These are phyloP conservation scores for Didymella arachidicola DNA, from an alignment of 2,329 filamentous ascomycete genomes.

Conservation along the genomic window DNA sequence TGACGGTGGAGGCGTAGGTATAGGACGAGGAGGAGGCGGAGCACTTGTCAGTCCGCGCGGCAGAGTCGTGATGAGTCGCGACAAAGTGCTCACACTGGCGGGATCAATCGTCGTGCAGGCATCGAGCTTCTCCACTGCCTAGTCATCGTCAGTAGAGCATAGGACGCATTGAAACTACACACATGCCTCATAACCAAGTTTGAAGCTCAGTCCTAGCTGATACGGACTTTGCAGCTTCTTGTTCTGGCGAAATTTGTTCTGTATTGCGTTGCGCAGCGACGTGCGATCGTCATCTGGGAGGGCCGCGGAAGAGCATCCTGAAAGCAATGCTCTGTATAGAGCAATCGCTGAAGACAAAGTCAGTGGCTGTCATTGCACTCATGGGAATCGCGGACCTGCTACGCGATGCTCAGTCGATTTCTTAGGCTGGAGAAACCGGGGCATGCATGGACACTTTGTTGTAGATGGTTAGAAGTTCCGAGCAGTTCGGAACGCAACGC, in stretches of 20 bases:
- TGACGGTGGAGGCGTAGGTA: constrained; percentile 19
- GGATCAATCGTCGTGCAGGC: constrained; percentile 46
- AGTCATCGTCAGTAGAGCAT: constrained; percentile 20
- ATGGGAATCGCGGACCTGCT: constrained; percentile 53
- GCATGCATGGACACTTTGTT: constrained; percentile 52
- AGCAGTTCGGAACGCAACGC: constrained; percentile 17
- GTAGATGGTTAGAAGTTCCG: constrained; percentile 18
- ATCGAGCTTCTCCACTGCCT: constrained; percentile 56
- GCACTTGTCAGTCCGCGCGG: constrained; percentile 49
- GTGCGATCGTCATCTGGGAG: constrained; percentile 60
- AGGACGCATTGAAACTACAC: background rate
- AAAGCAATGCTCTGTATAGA: constrained; percentile 74
- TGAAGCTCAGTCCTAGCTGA: constrained; percentile 68
- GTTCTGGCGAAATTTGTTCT: constrained; percentile 69
- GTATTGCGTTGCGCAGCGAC: constrained; percentile 66
- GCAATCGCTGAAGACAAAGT: constrained; percentile 63
- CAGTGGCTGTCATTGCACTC: constrained; percentile 1
- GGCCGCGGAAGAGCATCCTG: constrained; percentile 62
- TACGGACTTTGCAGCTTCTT: constrained; percentile 64
- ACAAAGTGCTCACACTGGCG: constrained; percentile 32
- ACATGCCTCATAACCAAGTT: constrained; percentile 71
- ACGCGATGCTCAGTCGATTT: constrained; percentile 60
- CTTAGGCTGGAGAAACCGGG: constrained; percentile 55
- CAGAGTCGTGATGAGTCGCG: constrained; percentile 48
- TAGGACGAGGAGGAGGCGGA: constrained; percentile 10